Base-by-base conservation (phyloP, 2,329 filamentous ascomycete genomes). In the Chrysosphaeria jannelii region DNA sequence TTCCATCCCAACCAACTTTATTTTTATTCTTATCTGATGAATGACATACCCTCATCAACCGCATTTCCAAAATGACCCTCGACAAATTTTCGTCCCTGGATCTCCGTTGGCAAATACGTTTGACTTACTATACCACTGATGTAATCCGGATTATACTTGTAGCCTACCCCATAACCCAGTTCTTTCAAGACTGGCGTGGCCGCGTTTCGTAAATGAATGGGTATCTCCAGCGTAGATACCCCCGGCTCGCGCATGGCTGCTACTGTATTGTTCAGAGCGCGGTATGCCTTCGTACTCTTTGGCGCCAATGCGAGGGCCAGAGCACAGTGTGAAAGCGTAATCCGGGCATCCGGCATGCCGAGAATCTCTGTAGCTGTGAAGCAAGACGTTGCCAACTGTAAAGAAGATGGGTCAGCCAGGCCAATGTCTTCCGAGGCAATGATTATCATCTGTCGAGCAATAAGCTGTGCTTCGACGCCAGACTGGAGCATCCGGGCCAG, bases 121-220 rank as follows among this genome's bases (percentile, higher is more conserved):
- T 97, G 85, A 31, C 51, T 57, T 1, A 93, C 81, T 33, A 49
- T 60, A 0, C 85, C 85, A 29, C 79, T 63, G 23, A 58, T 46
- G 37, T 81, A 97, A 34, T 89, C 74, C 0, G 85, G 85, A 33
- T 89, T 89, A 38, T 97, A 93, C 43, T 93, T 93, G 44, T 97
- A 97, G 39, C 78, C 72, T 23, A 64, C 67, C 1, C 79, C 79
- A 37, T 78, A 89, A 0, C 76, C 81, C 33, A 93, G 47, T 33
- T 91, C 81, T 35, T 79, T 72, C 81, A 97, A 89, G 32, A 93
- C 41, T 32, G 67, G 58, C 2, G 85, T 93, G 0, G 85, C 81
- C 6, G 85, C 85, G 42, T 93, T 93, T 28, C 85, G 53, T 28
- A 97, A 44, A 40, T 93, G 85, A 19, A 85, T 44, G 3, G 85